phyloP scores from a whole-genome alignment of 306 rosid species.

The Neltuma alba region DNA sequence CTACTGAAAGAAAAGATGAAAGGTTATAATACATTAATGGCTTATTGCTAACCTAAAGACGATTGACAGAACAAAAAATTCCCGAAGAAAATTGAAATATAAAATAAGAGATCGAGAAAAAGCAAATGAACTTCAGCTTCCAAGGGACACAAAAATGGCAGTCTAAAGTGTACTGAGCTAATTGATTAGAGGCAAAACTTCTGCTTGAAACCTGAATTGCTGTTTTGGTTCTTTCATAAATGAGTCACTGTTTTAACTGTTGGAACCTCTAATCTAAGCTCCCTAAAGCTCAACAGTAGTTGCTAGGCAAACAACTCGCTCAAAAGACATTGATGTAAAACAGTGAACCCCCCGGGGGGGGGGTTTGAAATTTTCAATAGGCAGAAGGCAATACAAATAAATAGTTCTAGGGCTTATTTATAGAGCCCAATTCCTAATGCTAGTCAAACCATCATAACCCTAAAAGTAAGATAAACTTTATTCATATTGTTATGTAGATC shows the following conservation, averaged over 20 bases:
- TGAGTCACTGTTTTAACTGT: background rate
- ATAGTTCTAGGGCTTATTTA: no score
- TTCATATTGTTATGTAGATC: no score
- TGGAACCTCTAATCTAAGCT: background rate
- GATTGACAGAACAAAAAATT: slow-evolving; percentile 17
- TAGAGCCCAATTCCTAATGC: no score
- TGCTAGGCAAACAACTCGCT: background rate
- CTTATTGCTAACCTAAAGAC: slow-evolving; percentile 10
- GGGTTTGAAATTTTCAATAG: no score
- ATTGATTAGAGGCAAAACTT: background rate
- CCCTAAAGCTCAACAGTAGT: background rate
- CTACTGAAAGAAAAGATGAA: slow-evolving; percentile 16
- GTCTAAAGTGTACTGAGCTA: background rate
- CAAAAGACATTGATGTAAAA: background rate
- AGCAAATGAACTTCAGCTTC: background rate
- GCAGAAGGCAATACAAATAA: no score
- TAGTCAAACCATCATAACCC: no score
- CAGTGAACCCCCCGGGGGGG: background rate
- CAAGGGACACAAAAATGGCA: background rate
- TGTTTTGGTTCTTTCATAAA: background rate
- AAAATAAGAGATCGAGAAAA: background rate
- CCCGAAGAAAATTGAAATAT: background rate
- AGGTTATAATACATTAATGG: slow-evolving; percentile 17
- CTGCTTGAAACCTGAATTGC: background rate
- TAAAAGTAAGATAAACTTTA: no score